phyloP scores from a whole-genome alignment of 257 asterid species.

The Jaltomata sinuosa region DNA sequence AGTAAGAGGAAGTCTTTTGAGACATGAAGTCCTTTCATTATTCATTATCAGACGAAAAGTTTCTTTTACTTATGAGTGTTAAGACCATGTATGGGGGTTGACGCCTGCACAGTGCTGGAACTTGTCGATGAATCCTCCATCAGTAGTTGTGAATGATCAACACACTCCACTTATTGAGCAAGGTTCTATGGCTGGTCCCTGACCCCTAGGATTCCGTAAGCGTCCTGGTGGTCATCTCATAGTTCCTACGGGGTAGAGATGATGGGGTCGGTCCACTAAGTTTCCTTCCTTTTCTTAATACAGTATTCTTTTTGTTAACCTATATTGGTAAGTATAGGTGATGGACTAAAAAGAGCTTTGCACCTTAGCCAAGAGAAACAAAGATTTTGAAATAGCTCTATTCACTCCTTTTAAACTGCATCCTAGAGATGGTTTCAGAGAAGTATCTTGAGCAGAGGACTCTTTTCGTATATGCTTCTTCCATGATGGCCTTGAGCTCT shows the following conservation, averaged over 20 bases:
- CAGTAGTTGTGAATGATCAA: not conserved
- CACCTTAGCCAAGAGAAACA: conserved; percentile 70
- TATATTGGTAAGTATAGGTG: not conserved
- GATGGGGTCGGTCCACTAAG: not conserved
- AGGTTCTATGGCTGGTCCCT: conserved; percentile 1
- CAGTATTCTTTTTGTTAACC: not conserved
- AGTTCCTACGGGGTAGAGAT: conserved; percentile 1
- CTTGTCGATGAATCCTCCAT: not conserved
- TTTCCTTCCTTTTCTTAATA: not conserved
- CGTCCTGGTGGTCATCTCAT: conserved; percentile 7
- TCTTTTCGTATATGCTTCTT: conserved; percentile 62
- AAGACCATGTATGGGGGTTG: not conserved
- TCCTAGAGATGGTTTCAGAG: conserved; percentile 39
- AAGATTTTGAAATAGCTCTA: conserved; percentile 45
- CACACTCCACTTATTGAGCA: not conserved
- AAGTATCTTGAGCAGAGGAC: conserved; percentile 26
- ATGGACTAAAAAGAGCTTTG: not conserved
- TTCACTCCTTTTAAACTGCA: conserved; percentile 43
- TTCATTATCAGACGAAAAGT: not conserved
- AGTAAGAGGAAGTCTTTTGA: not conserved
- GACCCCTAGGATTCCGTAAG: conserved; percentile 7
- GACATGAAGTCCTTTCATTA: not conserved
- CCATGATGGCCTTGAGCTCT: conserved; percentile 68
- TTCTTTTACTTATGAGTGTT: not conserved
- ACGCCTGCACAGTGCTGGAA: not conserved